These are phyloP conservation scores for Leccinum truebloodii DNA, from an alignment of 768 basidiomycete genomes.

Conservation along the genomic window DNA sequence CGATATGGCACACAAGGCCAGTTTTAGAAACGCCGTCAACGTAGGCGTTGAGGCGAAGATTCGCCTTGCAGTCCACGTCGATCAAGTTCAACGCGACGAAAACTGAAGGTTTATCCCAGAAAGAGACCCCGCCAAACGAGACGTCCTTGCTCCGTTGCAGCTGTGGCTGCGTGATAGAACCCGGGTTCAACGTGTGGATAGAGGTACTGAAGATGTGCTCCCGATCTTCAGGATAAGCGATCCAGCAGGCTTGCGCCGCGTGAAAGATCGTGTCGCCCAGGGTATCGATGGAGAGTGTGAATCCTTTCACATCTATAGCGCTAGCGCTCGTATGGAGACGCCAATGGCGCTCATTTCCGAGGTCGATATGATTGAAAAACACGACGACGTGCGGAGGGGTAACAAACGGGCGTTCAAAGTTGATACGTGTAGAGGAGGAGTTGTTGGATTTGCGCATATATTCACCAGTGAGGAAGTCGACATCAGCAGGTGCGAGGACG, in stretches of 20 bases:
- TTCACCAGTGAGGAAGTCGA: constrained; percentile 19
- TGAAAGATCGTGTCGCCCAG: constrained; percentile 12
- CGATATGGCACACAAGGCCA: constrained; percentile 8
- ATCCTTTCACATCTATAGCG: constrained; percentile 14
- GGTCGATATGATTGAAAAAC: constrained; percentile 18
- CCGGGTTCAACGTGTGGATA: constrained; percentile 10
- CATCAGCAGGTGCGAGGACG: constrained; percentile 9
- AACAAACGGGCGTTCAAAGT: constrained; percentile 15
- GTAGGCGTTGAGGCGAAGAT: constrained; percentile 16
- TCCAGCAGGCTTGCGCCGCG: constrained; percentile 11
- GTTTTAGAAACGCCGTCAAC: constrained; percentile 9
- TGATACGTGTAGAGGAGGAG: constrained; percentile 6
- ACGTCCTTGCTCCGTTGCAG: constrained; percentile 6
- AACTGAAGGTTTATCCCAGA: constrained; percentile 17
- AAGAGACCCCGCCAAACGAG: constrained; percentile 5
- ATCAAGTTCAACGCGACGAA: constrained; percentile 23
- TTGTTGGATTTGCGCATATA: neutral
- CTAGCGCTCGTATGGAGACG: constrained; percentile 7
- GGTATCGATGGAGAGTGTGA: constrained; percentile 16
- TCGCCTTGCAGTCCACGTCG: constrained; percentile 7
- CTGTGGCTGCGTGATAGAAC: constrained; percentile 5
- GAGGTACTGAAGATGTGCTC: constrained; percentile 18
- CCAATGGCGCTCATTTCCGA: constrained; percentile 10
- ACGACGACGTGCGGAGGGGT: constrained; percentile 20
- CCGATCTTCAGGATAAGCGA: constrained; percentile 25